phyloP scores from a whole-genome alignment of 2,329 filamentous ascomycete species.

The Chrysoporthe cubensis region DNA sequence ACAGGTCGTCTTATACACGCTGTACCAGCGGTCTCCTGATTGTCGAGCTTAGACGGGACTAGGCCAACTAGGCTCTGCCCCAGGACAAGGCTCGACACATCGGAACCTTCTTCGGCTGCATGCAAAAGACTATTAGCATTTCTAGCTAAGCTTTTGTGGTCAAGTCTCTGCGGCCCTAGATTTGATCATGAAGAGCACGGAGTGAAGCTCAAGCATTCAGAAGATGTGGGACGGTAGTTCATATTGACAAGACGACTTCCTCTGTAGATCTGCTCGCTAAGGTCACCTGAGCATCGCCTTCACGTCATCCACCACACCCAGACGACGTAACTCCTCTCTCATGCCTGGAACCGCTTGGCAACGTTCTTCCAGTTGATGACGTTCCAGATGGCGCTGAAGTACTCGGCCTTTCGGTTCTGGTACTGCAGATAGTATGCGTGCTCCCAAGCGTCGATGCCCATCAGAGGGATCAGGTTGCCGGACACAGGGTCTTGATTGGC shows the following conservation, averaged over 20 bases:
- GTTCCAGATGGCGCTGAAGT: slow-evolving; percentile 92
- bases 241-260: not conserved
- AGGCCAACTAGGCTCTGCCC: not conserved
- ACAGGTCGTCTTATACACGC: not conserved
- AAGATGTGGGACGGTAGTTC: not conserved
- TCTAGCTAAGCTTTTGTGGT: not conserved
- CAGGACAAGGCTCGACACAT: not conserved
- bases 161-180: not conserved
- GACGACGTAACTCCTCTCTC: slow-evolving; percentile 33
- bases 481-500: slow-evolving; percentile 90
- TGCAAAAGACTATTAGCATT: not conserved
- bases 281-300: not conserved
- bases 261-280: not conserved
- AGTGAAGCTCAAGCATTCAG: not conserved
- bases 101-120: not conserved
- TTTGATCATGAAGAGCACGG: not conserved
- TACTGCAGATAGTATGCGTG: slow-evolving; percentile 96
- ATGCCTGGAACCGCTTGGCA: slow-evolving; percentile 67
- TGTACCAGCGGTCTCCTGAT: not conserved
- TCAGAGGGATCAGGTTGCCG: slow-evolving; percentile 78
- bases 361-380: slow-evolving; percentile 96
- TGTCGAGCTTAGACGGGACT: not conserved
- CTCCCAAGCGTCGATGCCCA: slow-evolving; percentile 95
- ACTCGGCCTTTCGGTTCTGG: slow-evolving; percentile 95
- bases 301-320: not conserved